These are phyloP conservation scores for Chlamydomonas reinhardtii DNA, from an alignment of 163 green algal genomes.

Conservation along the genomic window DNA sequence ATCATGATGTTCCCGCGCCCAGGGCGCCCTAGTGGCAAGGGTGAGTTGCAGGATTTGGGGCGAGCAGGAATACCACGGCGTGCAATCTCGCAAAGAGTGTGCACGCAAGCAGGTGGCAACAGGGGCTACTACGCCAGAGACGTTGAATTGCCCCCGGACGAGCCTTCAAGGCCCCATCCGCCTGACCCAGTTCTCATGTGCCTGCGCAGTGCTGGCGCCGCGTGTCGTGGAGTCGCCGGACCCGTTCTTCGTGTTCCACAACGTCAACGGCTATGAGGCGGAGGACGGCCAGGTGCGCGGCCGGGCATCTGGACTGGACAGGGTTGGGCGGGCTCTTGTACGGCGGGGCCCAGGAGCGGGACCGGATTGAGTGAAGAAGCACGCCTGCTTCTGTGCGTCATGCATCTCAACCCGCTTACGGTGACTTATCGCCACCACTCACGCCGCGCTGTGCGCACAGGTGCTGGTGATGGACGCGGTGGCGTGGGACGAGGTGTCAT, in stretches of 20 bases:
- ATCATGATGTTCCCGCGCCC: conserved; percentile 70
- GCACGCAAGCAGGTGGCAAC: too few species aligned
- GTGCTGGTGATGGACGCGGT: conserved; percentile 76
- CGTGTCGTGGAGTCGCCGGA: conserved; percentile 1
- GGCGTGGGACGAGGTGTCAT: conserved; percentile 65
- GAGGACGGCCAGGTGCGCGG: background rate
- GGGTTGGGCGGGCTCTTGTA: too few species aligned
- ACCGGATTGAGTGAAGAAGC: too few species aligned
- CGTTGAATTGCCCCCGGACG: too few species aligned
- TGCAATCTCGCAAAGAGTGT: background rate
- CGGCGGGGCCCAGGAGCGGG: too few species aligned
- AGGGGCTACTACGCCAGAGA: too few species aligned
- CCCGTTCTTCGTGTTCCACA: conserved; percentile 85
- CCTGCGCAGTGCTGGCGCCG: background rate
- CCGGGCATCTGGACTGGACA: too few species aligned
- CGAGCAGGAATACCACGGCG: background rate
- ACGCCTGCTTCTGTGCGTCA: too few species aligned
- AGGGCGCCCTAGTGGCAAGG: conserved; percentile 30
- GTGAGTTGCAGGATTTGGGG: background rate
- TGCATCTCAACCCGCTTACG: too few species aligned
- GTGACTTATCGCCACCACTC: too few species aligned
- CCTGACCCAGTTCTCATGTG: too few species aligned
- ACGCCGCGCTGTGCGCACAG: background rate
- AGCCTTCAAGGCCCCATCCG: too few species aligned
- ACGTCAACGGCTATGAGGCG: conserved; percentile 78